Evolutionary conservation across 768 basidiomycete genomes (phyloP).

Genomic region (Exidia glandulosa): DNA sequence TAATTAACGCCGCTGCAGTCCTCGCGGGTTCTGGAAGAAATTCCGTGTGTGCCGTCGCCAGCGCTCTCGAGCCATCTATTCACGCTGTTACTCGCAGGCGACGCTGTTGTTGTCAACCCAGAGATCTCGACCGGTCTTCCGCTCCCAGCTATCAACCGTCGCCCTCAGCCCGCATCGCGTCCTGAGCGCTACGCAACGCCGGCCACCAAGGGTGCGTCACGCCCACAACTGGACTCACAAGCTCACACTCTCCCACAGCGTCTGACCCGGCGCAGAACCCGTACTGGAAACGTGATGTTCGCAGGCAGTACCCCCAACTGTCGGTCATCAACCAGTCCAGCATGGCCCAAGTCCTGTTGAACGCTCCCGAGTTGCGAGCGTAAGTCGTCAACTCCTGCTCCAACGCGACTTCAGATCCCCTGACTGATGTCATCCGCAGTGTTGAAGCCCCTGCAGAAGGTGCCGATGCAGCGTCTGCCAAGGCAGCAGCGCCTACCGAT

Average conservation of each 20-base stretch:
- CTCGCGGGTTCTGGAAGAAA: conserved; percentile 94
- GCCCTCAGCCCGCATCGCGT: conserved; percentile 80
- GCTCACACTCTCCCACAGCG: conserved; percentile 29
- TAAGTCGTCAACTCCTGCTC: no score
- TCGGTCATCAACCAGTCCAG: conserved; percentile 81
- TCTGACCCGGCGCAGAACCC: conserved; percentile 83
- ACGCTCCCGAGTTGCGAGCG: conserved; percentile 58
- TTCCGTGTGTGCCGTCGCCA: conserved; percentile 51
- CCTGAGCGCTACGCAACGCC: conserved; percentile 81
- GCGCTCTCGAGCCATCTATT: not conserved
- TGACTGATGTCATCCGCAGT: conserved; percentile 23
- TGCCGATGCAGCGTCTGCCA: conserved; percentile 10
- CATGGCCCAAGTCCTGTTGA: conserved; percentile 67
- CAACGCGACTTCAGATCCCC: no score
- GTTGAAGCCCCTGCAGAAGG: conserved; percentile 40
- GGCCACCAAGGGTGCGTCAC: conserved; percentile 64
- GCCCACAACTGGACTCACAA: conserved; percentile 6
- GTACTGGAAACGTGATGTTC: conserved; percentile 94
- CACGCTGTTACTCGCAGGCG: conserved; percentile 38
- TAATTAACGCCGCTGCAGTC: conserved; percentile 22
- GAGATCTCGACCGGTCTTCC: conserved; percentile 88
- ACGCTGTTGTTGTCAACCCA: conserved; percentile 74
- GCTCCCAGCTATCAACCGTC: conserved; percentile 56
- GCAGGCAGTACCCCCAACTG: conserved; percentile 84
- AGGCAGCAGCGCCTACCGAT: conserved; percentile 4